phyloP scores from a whole-genome alignment of 805 yeast genomes.

The Teunomyces kruisii region DNA sequence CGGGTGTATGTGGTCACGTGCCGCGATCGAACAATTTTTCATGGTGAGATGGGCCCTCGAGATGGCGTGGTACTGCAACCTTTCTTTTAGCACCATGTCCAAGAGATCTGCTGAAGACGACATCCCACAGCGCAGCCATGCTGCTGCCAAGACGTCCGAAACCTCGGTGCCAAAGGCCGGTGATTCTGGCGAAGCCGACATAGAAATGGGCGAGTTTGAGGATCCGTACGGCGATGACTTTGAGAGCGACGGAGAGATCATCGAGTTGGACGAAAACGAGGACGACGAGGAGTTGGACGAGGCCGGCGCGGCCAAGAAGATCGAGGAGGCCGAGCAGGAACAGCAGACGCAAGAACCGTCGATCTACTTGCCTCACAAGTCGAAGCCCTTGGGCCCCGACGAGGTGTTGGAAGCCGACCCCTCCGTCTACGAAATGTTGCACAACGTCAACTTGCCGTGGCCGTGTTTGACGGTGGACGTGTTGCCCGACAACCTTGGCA shows the following conservation, averaged over 20 bases:
- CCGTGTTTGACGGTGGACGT: constrained; percentile 92
- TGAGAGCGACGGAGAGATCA: constrained; percentile 87
- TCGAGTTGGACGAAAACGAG: constrained; percentile 63
- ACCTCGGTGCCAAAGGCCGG: constrained; percentile 37
- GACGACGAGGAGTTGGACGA: constrained; percentile 36
- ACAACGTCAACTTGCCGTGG: constrained; percentile 92
- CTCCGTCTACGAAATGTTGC: constrained; percentile 93
- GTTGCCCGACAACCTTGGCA: constrained; percentile 81
- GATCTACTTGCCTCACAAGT: constrained; percentile 83
- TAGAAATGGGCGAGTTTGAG: constrained; percentile 81
- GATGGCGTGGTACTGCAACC: background rate
- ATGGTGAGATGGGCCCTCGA: background rate
- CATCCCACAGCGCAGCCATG: constrained; percentile 18
- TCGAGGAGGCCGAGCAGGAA: constrained; percentile 35
- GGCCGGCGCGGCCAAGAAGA: constrained; percentile 36
- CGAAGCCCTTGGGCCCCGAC: constrained; percentile 90
- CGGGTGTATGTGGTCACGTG: background rate
- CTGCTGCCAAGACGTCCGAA: constrained; percentile 35
- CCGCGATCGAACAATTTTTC: background rate
- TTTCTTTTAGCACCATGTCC: constrained; percentile 36
- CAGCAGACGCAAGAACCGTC: constrained; percentile 37
- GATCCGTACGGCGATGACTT: constrained; percentile 89
- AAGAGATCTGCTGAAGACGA: constrained; percentile 49
- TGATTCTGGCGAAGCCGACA: constrained; percentile 37
- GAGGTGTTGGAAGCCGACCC: constrained; percentile 97